Percentiles rank a stretch among this genome's conserved stretches.
Conservation (phyloP, 2,329 filamentous ascomycete species). For the Monilinia polystroma region DNA sequence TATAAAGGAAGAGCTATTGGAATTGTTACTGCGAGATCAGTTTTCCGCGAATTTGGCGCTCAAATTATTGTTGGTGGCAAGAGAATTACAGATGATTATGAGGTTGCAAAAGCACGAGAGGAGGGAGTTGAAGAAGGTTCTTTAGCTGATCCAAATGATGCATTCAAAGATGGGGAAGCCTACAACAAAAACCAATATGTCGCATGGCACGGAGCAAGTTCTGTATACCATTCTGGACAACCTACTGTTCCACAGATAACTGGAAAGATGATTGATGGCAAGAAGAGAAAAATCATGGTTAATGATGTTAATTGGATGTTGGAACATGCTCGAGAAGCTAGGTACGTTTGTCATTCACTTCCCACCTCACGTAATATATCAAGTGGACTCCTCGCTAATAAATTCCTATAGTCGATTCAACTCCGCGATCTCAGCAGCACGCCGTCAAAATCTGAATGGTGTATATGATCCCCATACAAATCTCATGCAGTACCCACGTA, state of each 20-base stretch:
- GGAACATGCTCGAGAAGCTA: constrained; percentile 88
- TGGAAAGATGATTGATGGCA: constrained; percentile 72
- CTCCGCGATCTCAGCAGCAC: constrained; percentile 64
- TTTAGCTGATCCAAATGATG: constrained; percentile 85
- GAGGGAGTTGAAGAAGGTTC: constrained; percentile 84
- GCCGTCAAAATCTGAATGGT: constrained; percentile 65
- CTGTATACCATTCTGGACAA: constrained; percentile 84
- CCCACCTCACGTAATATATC: constrained; percentile 22
- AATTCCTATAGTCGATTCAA: constrained; percentile 71
- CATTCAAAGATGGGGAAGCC: constrained; percentile 72
- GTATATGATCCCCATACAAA: constrained; percentile 96
- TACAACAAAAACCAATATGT: constrained; percentile 99
- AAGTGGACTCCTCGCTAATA: not conserved
- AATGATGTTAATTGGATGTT: constrained; percentile 96
- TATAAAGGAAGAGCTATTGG: constrained; percentile 98
- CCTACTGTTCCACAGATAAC: constrained; percentile 73
- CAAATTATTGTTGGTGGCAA: constrained; percentile 90
- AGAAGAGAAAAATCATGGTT: constrained; percentile 82
- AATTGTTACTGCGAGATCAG: constrained; percentile 91
- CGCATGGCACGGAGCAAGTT: constrained; percentile 95
- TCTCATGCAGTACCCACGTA: constrained; percentile 78
- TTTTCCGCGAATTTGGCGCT: constrained; percentile 95
- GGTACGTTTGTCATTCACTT: constrained; percentile 53
- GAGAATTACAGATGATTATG: constrained; percentile 85
- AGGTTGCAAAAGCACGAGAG: constrained; percentile 69